phyloP scores from a whole-genome alignment of 495 filamentous ascomycete genomes.

The Trichocladium uniseriatum region DNA sequence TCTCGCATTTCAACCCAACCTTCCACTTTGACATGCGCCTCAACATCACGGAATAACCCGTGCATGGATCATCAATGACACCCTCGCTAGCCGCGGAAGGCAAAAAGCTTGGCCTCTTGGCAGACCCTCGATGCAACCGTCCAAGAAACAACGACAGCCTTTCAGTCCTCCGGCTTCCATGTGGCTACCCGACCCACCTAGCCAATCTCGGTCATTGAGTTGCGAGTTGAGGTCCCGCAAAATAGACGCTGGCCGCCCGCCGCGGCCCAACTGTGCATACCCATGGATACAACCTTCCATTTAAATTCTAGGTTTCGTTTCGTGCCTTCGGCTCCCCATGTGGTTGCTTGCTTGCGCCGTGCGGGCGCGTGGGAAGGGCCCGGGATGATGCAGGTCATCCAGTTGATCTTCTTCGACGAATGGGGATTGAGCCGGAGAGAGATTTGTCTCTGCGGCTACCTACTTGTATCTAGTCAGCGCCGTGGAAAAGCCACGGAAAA shows the following conservation, averaged over 20 bases:
- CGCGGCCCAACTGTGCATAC: constrained; percentile 10
- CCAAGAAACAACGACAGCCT: background rate
- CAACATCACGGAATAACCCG: too few species aligned
- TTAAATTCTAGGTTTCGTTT: background rate
- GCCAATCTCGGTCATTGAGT: background rate
- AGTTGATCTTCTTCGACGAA: too few species aligned
- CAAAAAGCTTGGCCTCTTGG: constrained; percentile 3
- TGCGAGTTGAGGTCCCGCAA: background rate
- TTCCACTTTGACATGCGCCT: too few species aligned
- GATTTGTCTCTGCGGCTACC: background rate
- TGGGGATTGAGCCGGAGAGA: too few species aligned
- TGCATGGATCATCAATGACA: background rate
- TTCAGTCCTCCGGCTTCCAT: background rate
- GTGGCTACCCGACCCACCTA: constrained; percentile 5
- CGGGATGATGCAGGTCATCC: too few species aligned
- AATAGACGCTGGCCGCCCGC: constrained; percentile 20
- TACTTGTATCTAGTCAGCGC: too few species aligned
- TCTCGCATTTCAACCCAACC: too few species aligned
- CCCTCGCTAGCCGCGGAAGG: background rate
- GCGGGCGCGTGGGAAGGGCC: constrained; percentile 4
- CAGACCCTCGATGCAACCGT: background rate
- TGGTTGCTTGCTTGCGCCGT: too few species aligned
- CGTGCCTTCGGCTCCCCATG: background rate
- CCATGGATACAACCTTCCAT: background rate
- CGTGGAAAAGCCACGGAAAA: background rate